A percentile compares a stretch with the other conserved stretches of the same genome.
phyloP scores from a whole-genome alignment of 306 rosid species.

The Ceratonia siliqua region DNA sequence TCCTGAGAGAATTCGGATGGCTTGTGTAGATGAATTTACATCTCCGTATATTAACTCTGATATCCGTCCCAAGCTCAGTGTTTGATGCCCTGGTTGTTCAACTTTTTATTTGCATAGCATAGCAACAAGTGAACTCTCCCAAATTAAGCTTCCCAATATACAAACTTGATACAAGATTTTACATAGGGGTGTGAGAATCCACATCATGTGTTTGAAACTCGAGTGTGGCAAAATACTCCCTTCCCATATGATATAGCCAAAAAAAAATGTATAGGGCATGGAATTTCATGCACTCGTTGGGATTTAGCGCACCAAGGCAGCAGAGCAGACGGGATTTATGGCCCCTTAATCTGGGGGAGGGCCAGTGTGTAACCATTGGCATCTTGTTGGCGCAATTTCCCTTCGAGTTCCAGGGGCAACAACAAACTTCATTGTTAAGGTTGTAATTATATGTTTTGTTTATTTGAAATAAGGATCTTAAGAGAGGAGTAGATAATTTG shows the following conservation, averaged over 20 bases:
- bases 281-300: too few species aligned
- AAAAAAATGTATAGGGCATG: too few species aligned
- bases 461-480: too few species aligned
- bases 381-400: too few species aligned
- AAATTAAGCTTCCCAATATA: background rate
- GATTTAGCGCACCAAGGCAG: too few species aligned
- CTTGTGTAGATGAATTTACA: slow-evolving; percentile 76
- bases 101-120: slow-evolving; percentile 8
- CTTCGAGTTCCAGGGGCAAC: too few species aligned
- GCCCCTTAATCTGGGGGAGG: too few species aligned
- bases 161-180: slow-evolving; percentile 6
- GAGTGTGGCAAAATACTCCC: background rate
- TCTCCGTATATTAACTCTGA: slow-evolving; percentile 44
- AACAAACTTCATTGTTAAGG: too few species aligned
- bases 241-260: background rate
- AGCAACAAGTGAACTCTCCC: background rate
- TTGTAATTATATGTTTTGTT: too few species aligned
- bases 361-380: too few species aligned
- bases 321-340: too few species aligned
- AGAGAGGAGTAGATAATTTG: too few species aligned
- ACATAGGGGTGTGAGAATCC: background rate
- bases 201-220: background rate
- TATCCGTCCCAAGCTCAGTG: slow-evolving; percentile 77
- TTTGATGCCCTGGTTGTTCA: slow-evolving; percentile 41
- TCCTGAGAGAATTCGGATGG: slow-evolving; percentile 91